These are phyloP conservation scores for Ophiostoma pallidulum DNA, from an alignment of 2,329 filamentous ascomycete genomes.

Conservation along the genomic window DNA sequence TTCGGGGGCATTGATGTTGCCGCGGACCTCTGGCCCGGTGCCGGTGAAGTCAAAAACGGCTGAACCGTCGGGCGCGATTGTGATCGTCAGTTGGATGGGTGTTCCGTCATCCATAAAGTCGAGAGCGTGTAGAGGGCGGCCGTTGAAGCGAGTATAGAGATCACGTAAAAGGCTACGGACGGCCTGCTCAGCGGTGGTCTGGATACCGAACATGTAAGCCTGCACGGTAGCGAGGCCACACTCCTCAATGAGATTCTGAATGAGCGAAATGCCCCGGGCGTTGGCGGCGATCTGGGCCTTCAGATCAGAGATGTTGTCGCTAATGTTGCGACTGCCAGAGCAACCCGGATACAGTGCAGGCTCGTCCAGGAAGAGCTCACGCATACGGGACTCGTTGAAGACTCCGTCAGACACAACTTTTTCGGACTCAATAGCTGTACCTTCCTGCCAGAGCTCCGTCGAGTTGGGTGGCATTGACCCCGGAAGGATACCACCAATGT, in stretches of 20 bases:
- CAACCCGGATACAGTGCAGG: constrained; percentile 60
- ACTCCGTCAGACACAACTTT: constrained; percentile 65
- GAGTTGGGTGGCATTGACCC: constrained; percentile 75
- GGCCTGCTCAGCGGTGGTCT: constrained; percentile 62
- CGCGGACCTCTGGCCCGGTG: constrained; percentile 20
- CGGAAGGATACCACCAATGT: constrained; percentile 73
- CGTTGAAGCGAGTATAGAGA: constrained; percentile 44
- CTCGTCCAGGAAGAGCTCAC: constrained; percentile 54
- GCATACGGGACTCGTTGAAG: constrained; percentile 70
- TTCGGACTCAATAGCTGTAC: constrained; percentile 53
- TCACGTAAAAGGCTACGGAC: constrained; percentile 62
- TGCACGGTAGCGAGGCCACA: constrained; percentile 60
- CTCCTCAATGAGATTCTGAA: constrained; percentile 60
- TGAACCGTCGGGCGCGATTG: constrained; percentile 23
- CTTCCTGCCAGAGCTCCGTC: constrained; percentile 54
- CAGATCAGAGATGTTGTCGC: constrained; percentile 67
- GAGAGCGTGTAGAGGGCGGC: constrained; percentile 20
- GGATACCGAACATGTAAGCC: constrained; percentile 70
- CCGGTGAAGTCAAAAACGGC: constrained; percentile 30
- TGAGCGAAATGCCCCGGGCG: constrained; percentile 66
- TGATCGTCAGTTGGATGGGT: constrained; percentile 24
- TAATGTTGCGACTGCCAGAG: constrained; percentile 58
- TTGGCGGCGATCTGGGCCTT: constrained; percentile 69
- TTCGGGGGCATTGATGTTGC: constrained; percentile 15
- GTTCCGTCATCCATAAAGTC: constrained; percentile 35